Evolutionary conservation across 1,139 yeast species (phyloP).

Genomic region (Saccharomyces hybrid): DNA sequence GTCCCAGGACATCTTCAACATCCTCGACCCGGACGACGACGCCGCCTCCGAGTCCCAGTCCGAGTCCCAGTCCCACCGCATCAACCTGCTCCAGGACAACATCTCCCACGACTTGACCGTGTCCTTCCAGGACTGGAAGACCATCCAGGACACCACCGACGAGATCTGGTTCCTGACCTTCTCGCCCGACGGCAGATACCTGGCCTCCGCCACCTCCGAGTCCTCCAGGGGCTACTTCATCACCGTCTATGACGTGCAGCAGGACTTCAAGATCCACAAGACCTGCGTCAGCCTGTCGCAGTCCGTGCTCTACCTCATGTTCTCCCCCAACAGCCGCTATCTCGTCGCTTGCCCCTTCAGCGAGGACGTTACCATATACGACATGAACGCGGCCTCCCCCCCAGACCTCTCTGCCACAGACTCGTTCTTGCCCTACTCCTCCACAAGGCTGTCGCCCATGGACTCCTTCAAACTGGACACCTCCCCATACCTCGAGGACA

Average conservation of each 20-base stretch:
- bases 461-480: background rate
- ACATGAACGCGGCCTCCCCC: slow-evolving; percentile 28
- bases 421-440: background rate
- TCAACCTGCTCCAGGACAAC: slow-evolving; percentile 27
- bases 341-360: slow-evolving; percentile 65
- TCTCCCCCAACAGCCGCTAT: slow-evolving; percentile 65
- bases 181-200: slow-evolving; percentile 64
- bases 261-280: slow-evolving; percentile 41
- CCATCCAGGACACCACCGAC: slow-evolving; percentile 48
- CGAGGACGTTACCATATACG: slow-evolving; percentile 61
- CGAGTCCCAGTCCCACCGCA: slow-evolving; percentile 4
- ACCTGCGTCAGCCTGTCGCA: slow-evolving; percentile 42
- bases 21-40: background rate
- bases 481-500: background rate
- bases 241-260: slow-evolving; percentile 56
- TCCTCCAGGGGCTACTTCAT: slow-evolving; percentile 38
- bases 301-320: slow-evolving; percentile 56
- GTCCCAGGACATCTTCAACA: slow-evolving; percentile 34
- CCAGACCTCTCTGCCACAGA: background rate
- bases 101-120: slow-evolving; percentile 19
- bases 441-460: background rate
- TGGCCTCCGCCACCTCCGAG: slow-evolving; percentile 75
- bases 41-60: background rate
- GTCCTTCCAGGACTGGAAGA: slow-evolving; percentile 28
- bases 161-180: slow-evolving; percentile 84